Evolutionary conservation across 768 basidiomycete species (phyloP).

Genomic region (Udeniomyces megalosporus): DNA sequence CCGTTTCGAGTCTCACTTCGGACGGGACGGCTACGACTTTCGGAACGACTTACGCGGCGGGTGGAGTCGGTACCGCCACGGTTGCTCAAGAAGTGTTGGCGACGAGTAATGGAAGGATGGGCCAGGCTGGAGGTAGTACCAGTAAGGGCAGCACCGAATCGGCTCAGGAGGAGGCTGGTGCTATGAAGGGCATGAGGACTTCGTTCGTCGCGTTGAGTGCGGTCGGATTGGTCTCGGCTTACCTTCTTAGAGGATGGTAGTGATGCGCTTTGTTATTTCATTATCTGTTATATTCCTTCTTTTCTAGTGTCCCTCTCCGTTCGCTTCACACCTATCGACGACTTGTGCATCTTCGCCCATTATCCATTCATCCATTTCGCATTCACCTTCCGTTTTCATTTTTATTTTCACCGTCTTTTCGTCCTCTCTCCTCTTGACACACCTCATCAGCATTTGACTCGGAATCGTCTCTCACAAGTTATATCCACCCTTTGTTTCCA

Average conservation of each 20-base stretch:
- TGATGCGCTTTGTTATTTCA: no score
- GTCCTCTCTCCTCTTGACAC: no score
- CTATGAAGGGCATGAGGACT: not conserved
- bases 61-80: slow-evolving; percentile 9
- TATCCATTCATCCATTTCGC: no score
- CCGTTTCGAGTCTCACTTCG: not conserved
- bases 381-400: no score
- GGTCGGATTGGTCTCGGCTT: not conserved
- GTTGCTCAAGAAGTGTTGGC: not conserved
- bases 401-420: no score
- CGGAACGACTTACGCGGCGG: slow-evolving; percentile 7
- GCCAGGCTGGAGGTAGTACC: not conserved
- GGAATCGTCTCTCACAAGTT: no score
- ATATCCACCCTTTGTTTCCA: no score
- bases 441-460: no score
- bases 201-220: not conserved
- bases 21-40: not conserved
- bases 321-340: no score
- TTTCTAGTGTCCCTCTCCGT: no score
- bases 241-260: not conserved
- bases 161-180: not conserved
- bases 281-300: no score
- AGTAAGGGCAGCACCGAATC: not conserved
- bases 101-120: slow-evolving; percentile 9
- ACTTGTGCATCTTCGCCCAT: no score